Conservation (phyloP, 2,329 filamentous ascomycete genomes). For the Alternaria sp. region DNA sequence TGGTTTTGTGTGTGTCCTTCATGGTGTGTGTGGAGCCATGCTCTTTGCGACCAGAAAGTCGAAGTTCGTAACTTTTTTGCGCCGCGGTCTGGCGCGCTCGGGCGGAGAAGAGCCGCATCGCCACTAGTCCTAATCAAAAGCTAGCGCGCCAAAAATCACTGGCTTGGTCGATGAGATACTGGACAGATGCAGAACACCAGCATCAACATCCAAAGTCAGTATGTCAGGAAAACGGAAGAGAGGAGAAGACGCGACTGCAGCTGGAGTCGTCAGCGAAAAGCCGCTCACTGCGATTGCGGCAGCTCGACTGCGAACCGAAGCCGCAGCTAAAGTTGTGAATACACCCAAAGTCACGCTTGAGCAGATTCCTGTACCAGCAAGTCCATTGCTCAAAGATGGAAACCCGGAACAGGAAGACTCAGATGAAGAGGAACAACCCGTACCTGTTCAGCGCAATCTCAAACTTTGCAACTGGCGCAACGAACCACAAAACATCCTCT, state of each 20-base stretch:
- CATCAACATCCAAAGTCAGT: conserved; percentile 10
- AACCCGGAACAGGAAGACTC: conserved; percentile 30
- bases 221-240: conserved; percentile 48
- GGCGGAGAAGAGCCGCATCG: conserved; percentile 16
- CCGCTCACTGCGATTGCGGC: conserved; percentile 47
- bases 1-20: conserved; percentile 47
- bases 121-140: conserved; percentile 6
- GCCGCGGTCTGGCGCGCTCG: conserved; percentile 22
- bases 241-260: conserved; percentile 13
- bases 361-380: conserved; percentile 24
- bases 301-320: conserved; percentile 39
- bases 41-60: conserved; percentile 21
- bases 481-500: conserved; percentile 29
- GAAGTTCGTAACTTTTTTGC: conserved; percentile 42
- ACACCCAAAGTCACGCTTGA: conserved; percentile 23
- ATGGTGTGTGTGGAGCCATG: conserved; percentile 32
- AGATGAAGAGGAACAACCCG: conserved; percentile 25
- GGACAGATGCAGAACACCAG: conserved; percentile 7
- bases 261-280: conserved; percentile 18
- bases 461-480: conserved; percentile 46
- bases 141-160: conserved; percentile 17
- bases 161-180: conserved; percentile 3
- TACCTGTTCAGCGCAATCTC: conserved; percentile 26
- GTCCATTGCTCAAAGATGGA: conserved; percentile 20
- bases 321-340: conserved; percentile 17